phyloP scores from a whole-genome alignment of 768 basidiomycete genomes.

The Pholiota conissans region DNA sequence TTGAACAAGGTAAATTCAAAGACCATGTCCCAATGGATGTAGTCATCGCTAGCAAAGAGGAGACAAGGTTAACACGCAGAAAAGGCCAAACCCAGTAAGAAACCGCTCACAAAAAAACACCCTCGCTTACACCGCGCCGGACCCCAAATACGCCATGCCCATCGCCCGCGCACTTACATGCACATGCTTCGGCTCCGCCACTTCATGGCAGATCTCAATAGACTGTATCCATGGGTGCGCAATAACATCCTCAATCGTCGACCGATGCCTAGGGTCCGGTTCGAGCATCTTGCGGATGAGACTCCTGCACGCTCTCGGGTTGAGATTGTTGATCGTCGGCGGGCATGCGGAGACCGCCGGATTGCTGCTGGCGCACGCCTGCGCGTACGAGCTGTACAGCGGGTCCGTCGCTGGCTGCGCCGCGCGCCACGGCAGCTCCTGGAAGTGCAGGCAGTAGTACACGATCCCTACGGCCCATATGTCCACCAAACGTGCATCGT shows the following conservation, averaged over 20 bases:
- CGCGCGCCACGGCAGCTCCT: constrained; percentile 96
- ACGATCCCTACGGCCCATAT: constrained; percentile 98
- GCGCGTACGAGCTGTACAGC: constrained; percentile 77
- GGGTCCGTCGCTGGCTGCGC: constrained; percentile 76
- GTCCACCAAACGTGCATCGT: constrained; percentile 95
- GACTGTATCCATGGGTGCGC: constrained; percentile 75
- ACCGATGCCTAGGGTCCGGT: constrained; percentile 80
- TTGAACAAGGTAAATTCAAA: not conserved
- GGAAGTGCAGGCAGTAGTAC: constrained; percentile 98
- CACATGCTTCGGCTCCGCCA: constrained; percentile 63
- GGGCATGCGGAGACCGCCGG: constrained; percentile 47
- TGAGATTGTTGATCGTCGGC: constrained; percentile 85
- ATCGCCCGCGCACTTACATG: constrained; percentile 68
- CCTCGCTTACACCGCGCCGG: constrained; percentile 10
- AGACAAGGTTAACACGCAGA: not conserved
- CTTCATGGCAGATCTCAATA: constrained; percentile 82
- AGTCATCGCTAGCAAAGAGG: not conserved
- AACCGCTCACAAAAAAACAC: not conserved
- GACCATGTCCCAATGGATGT: not conserved
- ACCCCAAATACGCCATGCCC: constrained; percentile 45
- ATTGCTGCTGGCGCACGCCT: constrained; percentile 51
- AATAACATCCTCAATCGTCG: constrained; percentile 79
- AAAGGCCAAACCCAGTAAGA: not conserved
- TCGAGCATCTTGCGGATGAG: constrained; percentile 94
- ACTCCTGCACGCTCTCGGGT: constrained; percentile 79